A percentile compares a stretch with the other conserved stretches of the same genome.
Evolutionary conservation across 257 asterid genomes (phyloP).

Genomic region (Solanum clarkiae): DNA sequence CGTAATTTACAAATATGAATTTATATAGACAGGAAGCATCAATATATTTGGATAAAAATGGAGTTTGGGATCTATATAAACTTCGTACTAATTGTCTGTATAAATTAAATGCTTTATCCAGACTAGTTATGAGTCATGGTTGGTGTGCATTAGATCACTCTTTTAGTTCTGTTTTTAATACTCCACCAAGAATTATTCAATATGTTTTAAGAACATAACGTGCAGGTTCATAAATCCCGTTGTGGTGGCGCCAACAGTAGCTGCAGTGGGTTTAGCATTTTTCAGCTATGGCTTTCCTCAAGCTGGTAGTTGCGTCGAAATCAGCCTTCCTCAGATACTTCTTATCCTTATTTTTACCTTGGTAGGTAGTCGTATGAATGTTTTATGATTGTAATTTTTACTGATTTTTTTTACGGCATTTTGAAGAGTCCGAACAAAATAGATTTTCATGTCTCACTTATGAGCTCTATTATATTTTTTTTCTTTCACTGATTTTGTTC

Average conservation of each 20-base stretch:
- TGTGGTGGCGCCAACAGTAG: slow-evolving; percentile 91
- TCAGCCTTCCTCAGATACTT: slow-evolving; percentile 76
- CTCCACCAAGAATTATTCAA: not conserved
- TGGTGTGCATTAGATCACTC: not conserved
- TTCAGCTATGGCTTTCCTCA: slow-evolving; percentile 96
- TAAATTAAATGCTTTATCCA: not conserved
- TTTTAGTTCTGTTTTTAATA: not conserved
- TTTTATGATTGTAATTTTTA: not conserved
- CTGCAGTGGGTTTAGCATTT: slow-evolving; percentile 88
- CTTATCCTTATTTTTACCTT: slow-evolving; percentile 79
- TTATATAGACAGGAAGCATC: not conserved
- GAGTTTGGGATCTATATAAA: not conserved
- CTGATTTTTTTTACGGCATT: not conserved
- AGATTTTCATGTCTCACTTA: not conserved
- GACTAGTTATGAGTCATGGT: not conserved
- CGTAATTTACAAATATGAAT: not conserved
- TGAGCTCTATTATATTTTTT: not conserved
- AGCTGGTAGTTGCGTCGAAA: slow-evolving; percentile 92
- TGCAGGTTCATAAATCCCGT: slow-evolving; percentile 90
- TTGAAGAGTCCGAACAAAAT: not conserved
- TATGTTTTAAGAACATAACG: not conserved
- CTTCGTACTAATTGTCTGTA: not conserved
- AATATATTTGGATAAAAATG: not conserved
- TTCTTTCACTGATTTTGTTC: not conserved
- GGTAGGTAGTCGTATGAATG: slow-evolving; percentile 36